Evolutionary conservation across 192 early-diverging fungal genomes (phyloP), one percentile per base, ranked within the genome.

Genomic region (Spinellus fusiger): DNA sequence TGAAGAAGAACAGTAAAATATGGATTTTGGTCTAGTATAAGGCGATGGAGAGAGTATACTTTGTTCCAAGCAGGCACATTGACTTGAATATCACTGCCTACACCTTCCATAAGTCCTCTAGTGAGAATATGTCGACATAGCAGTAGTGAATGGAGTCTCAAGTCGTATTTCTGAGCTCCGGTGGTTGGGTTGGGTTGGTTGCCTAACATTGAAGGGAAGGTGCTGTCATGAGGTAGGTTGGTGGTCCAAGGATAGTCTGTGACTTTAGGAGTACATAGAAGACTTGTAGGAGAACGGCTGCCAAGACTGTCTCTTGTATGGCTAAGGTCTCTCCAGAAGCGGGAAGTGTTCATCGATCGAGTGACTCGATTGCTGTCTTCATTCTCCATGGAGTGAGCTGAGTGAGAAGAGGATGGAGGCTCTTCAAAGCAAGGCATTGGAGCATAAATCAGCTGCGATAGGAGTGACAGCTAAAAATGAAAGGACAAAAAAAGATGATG

Each of bases 41-140:
- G 63, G n/a, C 77, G 69, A 58, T 84, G 82, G 3, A 84, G 73
- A 20, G 49, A 66, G 56, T 84, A 84, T 1, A 57, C 56, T 38
- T 76, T 74, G 25, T 62, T 55, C 71, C 78, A 84, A 10, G 68
- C 76, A 9, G 72, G 72, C 0, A 68, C 47, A 22, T 25, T 27
- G 6, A 84, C 64, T 0, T 54, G 60, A 9, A 84, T 71, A 47
- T 84, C 82, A 33, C 77, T 73, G 32, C 75, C 81, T 12, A 64
- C 48, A n/a, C 81, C 78, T 3, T 73, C 58, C 3, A 73, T 49
- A 5, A 83, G 58, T 18, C 79, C 81, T 7, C 72, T 62, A n/a
- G 52, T 56, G 40, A 71, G 75, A 49, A 83, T 73, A 50, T 83
- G 81, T 28, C 53, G 53, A 23, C 70, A 59, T 18, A 82, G 40